Base-by-base conservation (phyloP, 2,329 filamentous ascomycete genomes). In the Ceratocystis eucalypticola region DNA sequence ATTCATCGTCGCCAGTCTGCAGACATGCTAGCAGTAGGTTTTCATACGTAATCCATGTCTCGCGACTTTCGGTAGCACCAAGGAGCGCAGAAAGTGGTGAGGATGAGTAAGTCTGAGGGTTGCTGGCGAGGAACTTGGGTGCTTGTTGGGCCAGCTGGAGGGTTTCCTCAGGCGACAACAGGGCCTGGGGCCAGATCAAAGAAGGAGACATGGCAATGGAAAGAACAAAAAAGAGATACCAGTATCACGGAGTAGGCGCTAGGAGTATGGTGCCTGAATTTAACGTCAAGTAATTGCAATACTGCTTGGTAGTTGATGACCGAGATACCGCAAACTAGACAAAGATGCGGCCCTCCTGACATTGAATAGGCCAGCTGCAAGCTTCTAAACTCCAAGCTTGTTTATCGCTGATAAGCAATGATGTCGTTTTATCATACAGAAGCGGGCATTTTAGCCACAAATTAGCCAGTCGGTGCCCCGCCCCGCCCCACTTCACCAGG, bases 21-120 rank as follows among this genome's bases (percentile, higher is more conserved):
- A 99, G 82, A 72, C 89, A 94, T 37, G 91, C 85, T 44, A 94
- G 78, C 70, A 97, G 79, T 20, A 97, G 82, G 73, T 96, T 94
- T 77, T 97, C 93, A 75, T 94, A 89, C 55, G 84, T 84, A 17
- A 83, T 83, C 91, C 93, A 97, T 73, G 89, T 81, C 70, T 96
- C 91, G 65, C 88, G 80, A 0, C 86, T 86, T 74, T 96, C 92
- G 37, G 81, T 74, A 1, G 81, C 76, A 0, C 81, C 78, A 71
- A 84, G 80, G 2, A 86, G 74, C 7, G 81, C 80, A 30, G 74
- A 71, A 8, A 86, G 71, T 2, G 81, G 77, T 41, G 83, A 84
- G n/a, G 79, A 76, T 4, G 81, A 82, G 68, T 82, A 78, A 44
- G 79, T 77, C 69, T 80, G 81, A 5, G 81, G 79, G 57, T 80